Percentiles rank a stretch among this genome's conserved stretches.
phyloP scores from a whole-genome alignment of 108 stramenopile genomes.

The Pinguiococcus pyrenoidosus region DNA sequence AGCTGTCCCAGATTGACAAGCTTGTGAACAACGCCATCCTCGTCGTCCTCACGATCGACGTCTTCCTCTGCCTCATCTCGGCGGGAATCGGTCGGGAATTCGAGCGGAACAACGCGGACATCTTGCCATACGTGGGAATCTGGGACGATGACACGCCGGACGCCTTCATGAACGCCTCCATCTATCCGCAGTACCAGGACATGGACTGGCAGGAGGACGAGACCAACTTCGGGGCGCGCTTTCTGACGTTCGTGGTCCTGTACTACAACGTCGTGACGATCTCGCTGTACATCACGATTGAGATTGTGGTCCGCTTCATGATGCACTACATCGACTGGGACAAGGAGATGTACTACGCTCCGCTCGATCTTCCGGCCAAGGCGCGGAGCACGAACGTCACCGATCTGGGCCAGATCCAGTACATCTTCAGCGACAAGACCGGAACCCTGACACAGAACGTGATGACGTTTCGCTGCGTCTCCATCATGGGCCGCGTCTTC shows the following conservation, averaged over 20 bases:
- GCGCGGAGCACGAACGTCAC: slow-evolving; percentile 71
- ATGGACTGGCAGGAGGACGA: background rate
- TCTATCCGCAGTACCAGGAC: no score
- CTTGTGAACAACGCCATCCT: slow-evolving; percentile 14
- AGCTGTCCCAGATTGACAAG: slow-evolving; percentile 3
- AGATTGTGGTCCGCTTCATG: slow-evolving; percentile 51
- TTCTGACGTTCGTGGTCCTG: slow-evolving; percentile 60
- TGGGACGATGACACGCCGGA: no score
- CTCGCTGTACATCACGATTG: slow-evolving; percentile 74
- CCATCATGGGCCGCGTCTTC: background rate
- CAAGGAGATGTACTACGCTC: slow-evolving; percentile 71
- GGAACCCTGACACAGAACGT: slow-evolving; percentile 34
- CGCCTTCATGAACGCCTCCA: no score
- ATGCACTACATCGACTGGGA: slow-evolving; percentile 62
- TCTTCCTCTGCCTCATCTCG: no score
- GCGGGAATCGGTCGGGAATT: no score
- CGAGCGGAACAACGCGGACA: no score
- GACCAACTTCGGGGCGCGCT: slow-evolving; percentile 57
- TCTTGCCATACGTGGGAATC: no score
- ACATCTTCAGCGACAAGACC: slow-evolving; percentile 33
- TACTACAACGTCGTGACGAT: slow-evolving; percentile 67
- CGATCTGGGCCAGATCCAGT: slow-evolving; percentile 29
- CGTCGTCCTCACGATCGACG: background rate
- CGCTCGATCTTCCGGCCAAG: slow-evolving; percentile 61
- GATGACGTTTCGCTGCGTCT: slow-evolving; percentile 6